Percentiles rank a stretch among this genome's conserved stretches.
phyloP scores from a whole-genome alignment of 2,329 filamentous ascomycete genomes.

The Xylariales sp. region DNA sequence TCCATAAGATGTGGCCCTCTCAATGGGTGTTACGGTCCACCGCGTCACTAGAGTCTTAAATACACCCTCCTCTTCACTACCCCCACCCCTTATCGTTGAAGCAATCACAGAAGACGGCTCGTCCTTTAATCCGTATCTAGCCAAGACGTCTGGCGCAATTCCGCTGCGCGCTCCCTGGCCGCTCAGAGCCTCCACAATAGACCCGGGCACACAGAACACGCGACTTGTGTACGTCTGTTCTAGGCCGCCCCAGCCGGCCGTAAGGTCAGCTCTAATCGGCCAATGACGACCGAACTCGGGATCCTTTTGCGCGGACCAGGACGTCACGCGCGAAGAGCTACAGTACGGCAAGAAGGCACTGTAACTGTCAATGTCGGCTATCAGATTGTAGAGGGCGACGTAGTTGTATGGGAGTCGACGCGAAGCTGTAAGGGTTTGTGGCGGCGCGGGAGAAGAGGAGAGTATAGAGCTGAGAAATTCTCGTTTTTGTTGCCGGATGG shows the following conservation, averaged over 20 bases:
- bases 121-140: constrained; percentile 43
- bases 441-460: constrained; percentile 43
- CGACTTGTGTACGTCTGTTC: constrained; percentile 85
- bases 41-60: constrained; percentile 76
- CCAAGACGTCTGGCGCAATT: constrained; percentile 52
- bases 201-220: constrained; percentile 79
- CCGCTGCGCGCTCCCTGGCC: constrained; percentile 65
- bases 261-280: constrained; percentile 82
- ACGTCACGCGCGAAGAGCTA: constrained; percentile 78
- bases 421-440: constrained; percentile 76
- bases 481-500: constrained; percentile 9
- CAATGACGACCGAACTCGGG: constrained; percentile 59
- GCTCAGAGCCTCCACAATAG: constrained; percentile 80
- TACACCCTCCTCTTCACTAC: constrained; percentile 51
- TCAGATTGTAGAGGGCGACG: constrained; percentile 79
- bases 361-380: constrained; percentile 91
- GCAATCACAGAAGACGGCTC: constrained; percentile 19
- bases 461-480: constrained; percentile 49
- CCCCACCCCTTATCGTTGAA: constrained; percentile 20
- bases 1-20: constrained; percentile 52
- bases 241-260: constrained; percentile 85
- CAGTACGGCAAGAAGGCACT: constrained; percentile 92
- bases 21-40: constrained; percentile 71
- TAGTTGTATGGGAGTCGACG: constrained; percentile 82
- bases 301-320: constrained; percentile 67